Percentiles rank a stretch among this genome's conserved stretches.
phyloP scores from a whole-genome alignment of 495 filamentous ascomycete species.

The Penicillium coffeae region DNA sequence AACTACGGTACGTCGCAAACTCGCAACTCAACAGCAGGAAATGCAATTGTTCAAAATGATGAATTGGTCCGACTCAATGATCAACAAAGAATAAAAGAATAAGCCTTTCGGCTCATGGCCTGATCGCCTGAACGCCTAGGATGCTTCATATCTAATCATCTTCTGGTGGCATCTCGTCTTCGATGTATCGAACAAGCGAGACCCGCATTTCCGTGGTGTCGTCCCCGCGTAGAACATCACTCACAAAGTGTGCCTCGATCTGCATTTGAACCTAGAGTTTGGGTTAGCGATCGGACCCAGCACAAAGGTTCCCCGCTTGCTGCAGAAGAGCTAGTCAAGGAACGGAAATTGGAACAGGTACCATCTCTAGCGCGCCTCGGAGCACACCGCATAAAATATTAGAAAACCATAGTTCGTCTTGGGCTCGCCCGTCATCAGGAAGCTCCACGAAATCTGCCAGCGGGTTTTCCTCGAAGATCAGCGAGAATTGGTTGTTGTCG shows the following conservation, averaged over 20 bases:
- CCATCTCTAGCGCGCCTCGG: conserved; percentile 92
- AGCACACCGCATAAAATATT: conserved; percentile 95
- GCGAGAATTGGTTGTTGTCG: conserved; percentile 93
- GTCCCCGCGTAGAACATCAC: conserved; percentile 87
- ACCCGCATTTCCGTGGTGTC: conserved; percentile 97
- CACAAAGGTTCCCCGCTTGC: conserved; percentile 8
- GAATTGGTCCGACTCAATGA: not conserved
- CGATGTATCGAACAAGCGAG: conserved; percentile 87
- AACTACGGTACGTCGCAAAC: too few relatives aligned
- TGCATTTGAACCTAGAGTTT: conserved; percentile 85
- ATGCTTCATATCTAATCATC: conserved; percentile 62
- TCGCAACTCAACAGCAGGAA: too few relatives aligned
- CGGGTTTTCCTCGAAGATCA: conserved; percentile 96
- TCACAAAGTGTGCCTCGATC: conserved; percentile 94
- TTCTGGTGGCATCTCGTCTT: conserved; percentile 95
- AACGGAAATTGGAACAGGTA: conserved; percentile 28
- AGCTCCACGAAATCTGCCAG: conserved; percentile 96
- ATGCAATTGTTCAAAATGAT: not conserved
- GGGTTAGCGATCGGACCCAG: conserved; percentile 19
- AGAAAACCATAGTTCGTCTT: conserved; percentile 97
- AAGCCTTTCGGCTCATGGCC: not conserved
- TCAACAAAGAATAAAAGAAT: not conserved
- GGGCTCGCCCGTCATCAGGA: conserved; percentile 90
- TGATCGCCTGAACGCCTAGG: conserved; percentile 17
- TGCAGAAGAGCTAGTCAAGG: not conserved